Evolutionary conservation across 495 filamentous ascomycete species (phyloP).

Genomic region (Penicillium chermesinum): DNA sequence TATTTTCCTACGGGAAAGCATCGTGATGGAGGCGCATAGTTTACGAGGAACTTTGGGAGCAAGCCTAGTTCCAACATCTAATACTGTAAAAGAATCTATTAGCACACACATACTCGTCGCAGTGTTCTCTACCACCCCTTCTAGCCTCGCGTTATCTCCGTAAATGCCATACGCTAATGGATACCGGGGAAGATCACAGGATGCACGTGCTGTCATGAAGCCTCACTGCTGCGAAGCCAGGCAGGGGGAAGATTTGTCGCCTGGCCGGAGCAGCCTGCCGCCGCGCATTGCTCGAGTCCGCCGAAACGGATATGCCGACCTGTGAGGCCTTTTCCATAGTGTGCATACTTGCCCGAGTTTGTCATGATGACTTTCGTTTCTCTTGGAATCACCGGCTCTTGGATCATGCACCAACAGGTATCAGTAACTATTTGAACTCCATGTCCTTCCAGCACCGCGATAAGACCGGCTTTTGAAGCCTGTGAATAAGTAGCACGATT

Average conservation of each 20-base stretch:
- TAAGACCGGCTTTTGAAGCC: constrained; percentile 11
- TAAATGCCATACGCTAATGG: no score
- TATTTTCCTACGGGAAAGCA: no score
- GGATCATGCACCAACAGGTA: constrained; percentile 31
- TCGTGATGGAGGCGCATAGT: no score
- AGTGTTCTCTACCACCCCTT: no score
- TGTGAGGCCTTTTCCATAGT: constrained; percentile 21
- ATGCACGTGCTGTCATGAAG: background rate
- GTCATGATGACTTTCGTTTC: constrained; percentile 17
- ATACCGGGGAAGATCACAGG: no score
- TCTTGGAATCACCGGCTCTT: constrained; percentile 18
- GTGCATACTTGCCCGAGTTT: constrained; percentile 28
- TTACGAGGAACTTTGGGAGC: no score
- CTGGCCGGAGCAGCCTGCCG: constrained; percentile 5
- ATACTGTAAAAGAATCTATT: no score
- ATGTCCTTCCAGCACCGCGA: constrained; percentile 13
- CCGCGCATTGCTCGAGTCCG: constrained; percentile 18
- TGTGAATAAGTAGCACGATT: constrained; percentile 12
- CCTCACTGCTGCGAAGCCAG: background rate
- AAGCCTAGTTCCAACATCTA: no score
- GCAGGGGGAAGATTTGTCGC: background rate
- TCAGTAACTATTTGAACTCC: constrained; percentile 26
- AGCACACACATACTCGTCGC: no score
- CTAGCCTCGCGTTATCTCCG: no score
- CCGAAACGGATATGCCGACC: constrained; percentile 17